Evolutionary conservation across 768 basidiomycete species (phyloP), one percentile per base, ranked within the genome.

Genomic region (Boletellus ananiceps): DNA sequence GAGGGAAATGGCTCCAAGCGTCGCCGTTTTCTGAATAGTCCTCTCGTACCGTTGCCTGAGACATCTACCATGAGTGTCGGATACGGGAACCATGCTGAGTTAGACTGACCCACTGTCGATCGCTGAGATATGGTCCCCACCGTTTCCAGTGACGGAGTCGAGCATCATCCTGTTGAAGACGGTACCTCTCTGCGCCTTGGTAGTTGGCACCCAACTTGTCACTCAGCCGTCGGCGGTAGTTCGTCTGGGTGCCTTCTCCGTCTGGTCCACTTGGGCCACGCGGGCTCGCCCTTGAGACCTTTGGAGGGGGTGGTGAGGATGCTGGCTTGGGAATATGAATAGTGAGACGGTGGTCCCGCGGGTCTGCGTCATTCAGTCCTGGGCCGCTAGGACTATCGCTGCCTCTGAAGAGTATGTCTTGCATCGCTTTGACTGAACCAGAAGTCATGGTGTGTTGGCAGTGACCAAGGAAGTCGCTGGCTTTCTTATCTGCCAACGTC

Each of bases 11-110:
- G 50, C 80, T 84, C 93, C 93, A 96, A 8, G 92, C 93, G 65
- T 96, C 93, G 44, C 96, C 96, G 64, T 98, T 85, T 18, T 77
- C 85, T 32, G 96, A 98, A 71, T 99, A 99, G 67, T 99, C 96
- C 69, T 99, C 96, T 54, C 96, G 84, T 36, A 99, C 96, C 18
- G 95, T 98, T 18, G 94, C 95, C 94, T 97, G 57, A 8, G 41
- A 58, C 7, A 49, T 16, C 40, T 4, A 47, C 23, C 5, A 19
- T 64, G 46, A 52, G 48, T 48, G 60, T 47, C 39, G 18, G 46
- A 40, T 13, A 43, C 8, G 27, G 23, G 36, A 6, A 44, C 3
- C 14, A 16, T 21, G 15, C 18, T n/a, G 63, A 18, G 23, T 34
- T 19, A 16, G 2, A 25, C 85, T 56, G 53, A 92, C 95, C 96